Percentiles rank a stretch among this genome's conserved stretches.
These are phyloP conservation scores for Podaxis sp. DNA, from an alignment of 768 basidiomycete genomes.

Conservation along the genomic window DNA sequence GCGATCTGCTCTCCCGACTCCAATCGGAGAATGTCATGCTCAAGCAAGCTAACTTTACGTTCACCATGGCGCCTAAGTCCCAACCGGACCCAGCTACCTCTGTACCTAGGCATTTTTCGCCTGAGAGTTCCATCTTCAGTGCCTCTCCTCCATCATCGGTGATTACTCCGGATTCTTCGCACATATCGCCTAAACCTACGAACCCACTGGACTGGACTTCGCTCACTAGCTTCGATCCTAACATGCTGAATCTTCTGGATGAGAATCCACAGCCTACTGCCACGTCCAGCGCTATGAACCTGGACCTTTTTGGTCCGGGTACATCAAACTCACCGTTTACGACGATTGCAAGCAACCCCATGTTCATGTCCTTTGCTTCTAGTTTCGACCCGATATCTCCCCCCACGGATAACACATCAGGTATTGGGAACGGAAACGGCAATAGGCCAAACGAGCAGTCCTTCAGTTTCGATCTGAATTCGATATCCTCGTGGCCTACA, in stretches of 20 bases:
- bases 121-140: conserved; percentile 20
- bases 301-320: conserved; percentile 57
- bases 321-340: conserved; percentile 57
- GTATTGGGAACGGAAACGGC: background rate
- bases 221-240: conserved; percentile 68
- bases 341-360: conserved; percentile 79
- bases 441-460: conserved; percentile 14
- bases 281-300: conserved; percentile 55
- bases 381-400: conserved; percentile 45
- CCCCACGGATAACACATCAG: conserved; percentile 15
- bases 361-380: conserved; percentile 80
- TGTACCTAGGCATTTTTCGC: conserved; percentile 14
- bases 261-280: conserved; percentile 54
- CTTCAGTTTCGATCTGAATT: conserved; percentile 47
- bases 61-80: conserved; percentile 52
- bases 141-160: conserved; percentile 27
- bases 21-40: conserved; percentile 86
- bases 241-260: conserved; percentile 62
- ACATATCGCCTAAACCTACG: conserved; percentile 32
- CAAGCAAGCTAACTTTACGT: conserved; percentile 83
- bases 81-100: conserved; percentile 14
- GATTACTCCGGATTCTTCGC: conserved; percentile 28
- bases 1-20: conserved; percentile 78
- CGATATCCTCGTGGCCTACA: conserved; percentile 43
- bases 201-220: conserved; percentile 65